These are phyloP conservation scores for Mesembryanthemum crystallinum DNA, from an alignment of 148 eudicot genomes.

Conservation along the genomic window DNA sequence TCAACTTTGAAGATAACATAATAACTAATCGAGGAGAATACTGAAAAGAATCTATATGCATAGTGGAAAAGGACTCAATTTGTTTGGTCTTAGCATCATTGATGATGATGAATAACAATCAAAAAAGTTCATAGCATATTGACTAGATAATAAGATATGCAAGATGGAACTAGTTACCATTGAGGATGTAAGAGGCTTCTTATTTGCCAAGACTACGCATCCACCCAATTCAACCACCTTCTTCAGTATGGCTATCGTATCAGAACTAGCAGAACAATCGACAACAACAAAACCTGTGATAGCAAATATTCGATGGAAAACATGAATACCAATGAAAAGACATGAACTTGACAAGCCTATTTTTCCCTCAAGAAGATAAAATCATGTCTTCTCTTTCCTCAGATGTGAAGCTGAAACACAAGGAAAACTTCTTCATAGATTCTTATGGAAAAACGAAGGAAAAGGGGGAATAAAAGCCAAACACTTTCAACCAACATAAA, in stretches of 20 bases:
- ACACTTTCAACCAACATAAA: neutral
- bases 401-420: neutral
- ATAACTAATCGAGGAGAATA: neutral
- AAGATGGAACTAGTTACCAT: constrained; percentile 42
- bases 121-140: neutral
- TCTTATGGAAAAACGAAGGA: too few relatives aligned
- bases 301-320: neutral
- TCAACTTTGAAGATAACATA: neutral
- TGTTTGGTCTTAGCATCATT: neutral
- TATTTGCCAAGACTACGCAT: constrained; percentile 87
- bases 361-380: neutral
- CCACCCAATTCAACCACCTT: constrained; percentile 54
- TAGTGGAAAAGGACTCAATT: neutral
- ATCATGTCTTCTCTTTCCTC: neutral
- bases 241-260: constrained; percentile 59
- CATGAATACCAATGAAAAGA: neutral
- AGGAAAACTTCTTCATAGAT: too few relatives aligned
- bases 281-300: constrained; percentile 66
- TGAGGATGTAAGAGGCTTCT: constrained; percentile 87
- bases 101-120: neutral
- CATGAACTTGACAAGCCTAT: neutral
- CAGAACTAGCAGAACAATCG: constrained; percentile 96
- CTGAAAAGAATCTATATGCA: neutral
- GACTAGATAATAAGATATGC: neutral
- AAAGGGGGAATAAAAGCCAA: too few relatives aligned